These are phyloP conservation scores for Suillus cothurnatus DNA, from an alignment of 768 basidiomycete species.

Conservation along the genomic window DNA sequence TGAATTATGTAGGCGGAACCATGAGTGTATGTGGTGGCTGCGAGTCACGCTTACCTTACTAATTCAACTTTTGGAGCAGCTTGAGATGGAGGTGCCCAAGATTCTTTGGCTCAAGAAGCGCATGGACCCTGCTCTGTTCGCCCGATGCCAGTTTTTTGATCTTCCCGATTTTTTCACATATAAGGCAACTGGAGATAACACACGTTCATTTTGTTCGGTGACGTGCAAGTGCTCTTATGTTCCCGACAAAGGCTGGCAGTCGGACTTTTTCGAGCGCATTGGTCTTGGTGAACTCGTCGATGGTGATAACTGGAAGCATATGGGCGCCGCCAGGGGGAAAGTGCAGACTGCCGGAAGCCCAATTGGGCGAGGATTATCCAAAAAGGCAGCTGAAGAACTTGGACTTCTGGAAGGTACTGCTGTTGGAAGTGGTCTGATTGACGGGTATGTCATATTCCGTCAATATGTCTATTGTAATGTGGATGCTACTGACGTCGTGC, in stretches of 20 bases:
- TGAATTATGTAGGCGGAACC: slow-evolving; percentile 94
- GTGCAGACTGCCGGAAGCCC: slow-evolving; percentile 83
- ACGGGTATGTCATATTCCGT: slow-evolving; percentile 61
- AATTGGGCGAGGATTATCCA: slow-evolving; percentile 81
- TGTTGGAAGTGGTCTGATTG: slow-evolving; percentile 94
- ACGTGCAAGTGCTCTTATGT: slow-evolving; percentile 97
- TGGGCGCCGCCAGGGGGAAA: slow-evolving; percentile 67
- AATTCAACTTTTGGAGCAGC: slow-evolving; percentile 42
- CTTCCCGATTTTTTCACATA: slow-evolving; percentile 97
- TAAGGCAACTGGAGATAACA: slow-evolving; percentile 72
- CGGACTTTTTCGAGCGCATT: slow-evolving; percentile 83
- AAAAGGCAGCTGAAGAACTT: slow-evolving; percentile 78
- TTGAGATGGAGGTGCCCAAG: slow-evolving; percentile 99
- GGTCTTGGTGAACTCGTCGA: slow-evolving; percentile 74
- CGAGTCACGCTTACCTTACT: slow-evolving; percentile 8
- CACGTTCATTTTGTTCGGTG: slow-evolving; percentile 88
- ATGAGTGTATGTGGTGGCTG: slow-evolving; percentile 72
- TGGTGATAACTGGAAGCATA: slow-evolving; percentile 63
- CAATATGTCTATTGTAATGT: not conserved
- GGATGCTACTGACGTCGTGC: slow-evolving; percentile 10
- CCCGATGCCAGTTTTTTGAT: slow-evolving; percentile 82
- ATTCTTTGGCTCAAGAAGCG: slow-evolving; percentile 94
- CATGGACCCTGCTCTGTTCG: slow-evolving; percentile 75
- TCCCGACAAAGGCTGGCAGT: slow-evolving; percentile 86
- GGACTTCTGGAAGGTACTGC: slow-evolving; percentile 85